phyloP scores from a whole-genome alignment of 257 asterid genomes.

The Catharanthus roseus region DNA sequence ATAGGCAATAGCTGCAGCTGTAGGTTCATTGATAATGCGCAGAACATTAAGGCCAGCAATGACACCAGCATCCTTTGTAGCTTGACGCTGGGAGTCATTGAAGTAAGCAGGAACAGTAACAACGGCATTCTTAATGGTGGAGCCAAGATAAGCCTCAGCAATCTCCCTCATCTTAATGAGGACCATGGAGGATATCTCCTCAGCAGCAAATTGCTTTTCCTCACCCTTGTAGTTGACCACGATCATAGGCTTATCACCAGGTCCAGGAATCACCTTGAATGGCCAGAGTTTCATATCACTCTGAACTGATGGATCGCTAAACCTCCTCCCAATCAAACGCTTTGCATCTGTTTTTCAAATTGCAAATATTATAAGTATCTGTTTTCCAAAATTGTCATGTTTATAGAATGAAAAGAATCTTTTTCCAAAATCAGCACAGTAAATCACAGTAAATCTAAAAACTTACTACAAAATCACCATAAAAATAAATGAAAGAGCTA shows the following conservation, averaged over 20 bases:
- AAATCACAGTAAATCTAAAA: not conserved
- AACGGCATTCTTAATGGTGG: slow-evolving; percentile 36
- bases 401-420: not conserved
- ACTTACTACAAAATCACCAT: not conserved
- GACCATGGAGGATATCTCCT: slow-evolving; percentile 29
- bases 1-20: slow-evolving; percentile 43
- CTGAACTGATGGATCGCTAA: slow-evolving; percentile 23
- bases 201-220: slow-evolving; percentile 28
- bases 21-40: slow-evolving; percentile 41
- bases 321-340: slow-evolving; percentile 29
- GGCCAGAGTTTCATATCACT: slow-evolving; percentile 28
- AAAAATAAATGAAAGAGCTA: no score
- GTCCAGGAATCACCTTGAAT: slow-evolving; percentile 26
- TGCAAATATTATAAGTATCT: no score
- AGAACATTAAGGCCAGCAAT: slow-evolving; percentile 31
- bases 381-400: no score
- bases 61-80: slow-evolving; percentile 24
- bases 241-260: slow-evolving; percentile 32
- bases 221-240: slow-evolving; percentile 30
- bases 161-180: slow-evolving; percentile 29
- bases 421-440: not conserved
- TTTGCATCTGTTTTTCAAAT: slow-evolving; percentile 21
- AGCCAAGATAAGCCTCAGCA: slow-evolving; percentile 28
- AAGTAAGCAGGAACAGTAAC: slow-evolving; percentile 44
- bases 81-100: slow-evolving; percentile 43